A percentile compares a stretch with the other conserved stretches of the same genome.
phyloP scores from a whole-genome alignment of 306 rosid genomes.

The Rubus idaeus region DNA sequence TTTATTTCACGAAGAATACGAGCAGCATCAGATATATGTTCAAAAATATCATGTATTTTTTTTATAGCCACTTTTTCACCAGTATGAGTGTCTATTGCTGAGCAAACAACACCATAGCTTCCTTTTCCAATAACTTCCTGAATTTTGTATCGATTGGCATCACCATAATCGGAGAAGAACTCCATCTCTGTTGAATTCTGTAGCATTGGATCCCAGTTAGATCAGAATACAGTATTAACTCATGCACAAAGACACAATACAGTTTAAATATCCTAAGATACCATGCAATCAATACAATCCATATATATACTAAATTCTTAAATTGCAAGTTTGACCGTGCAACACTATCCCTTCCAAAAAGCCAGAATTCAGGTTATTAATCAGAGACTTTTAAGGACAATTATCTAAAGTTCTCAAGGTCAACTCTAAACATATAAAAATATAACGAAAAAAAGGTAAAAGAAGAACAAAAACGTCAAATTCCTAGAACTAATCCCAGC shows the following conservation, averaged over 20 bases:
- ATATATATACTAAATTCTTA: not conserved
- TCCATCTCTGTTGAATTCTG: conserved; percentile 82
- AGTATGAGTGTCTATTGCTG: conserved; percentile 87
- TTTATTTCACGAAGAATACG: conserved; percentile 99
- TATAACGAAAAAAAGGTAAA: not conserved
- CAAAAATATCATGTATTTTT: conserved; percentile 87
- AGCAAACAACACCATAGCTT: conserved; percentile 96
- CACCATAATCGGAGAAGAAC: conserved; percentile 89
- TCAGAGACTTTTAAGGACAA: not conserved
- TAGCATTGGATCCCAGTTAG: conserved; percentile 25
- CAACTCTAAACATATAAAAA: not conserved
- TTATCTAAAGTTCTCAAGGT: not conserved
- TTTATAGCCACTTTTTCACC: conserved; percentile 92
- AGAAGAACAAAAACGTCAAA: conserved; percentile 13
- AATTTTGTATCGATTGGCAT: conserved; percentile 82
- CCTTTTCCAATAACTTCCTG: conserved; percentile 95
- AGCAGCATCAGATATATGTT: conserved; percentile 90
- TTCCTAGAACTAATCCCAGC: conserved; percentile 2
- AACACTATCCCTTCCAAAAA: not conserved
- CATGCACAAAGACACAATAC: not conserved
- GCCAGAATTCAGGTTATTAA: not conserved
- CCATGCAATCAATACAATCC: not conserved
- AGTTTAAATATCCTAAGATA: not conserved
- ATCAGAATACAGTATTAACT: conserved; percentile 20
- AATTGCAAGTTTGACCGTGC: not conserved